Evolutionary conservation across 208 protist genomes (phyloP).

Genomic region (Leishmania amazonensis): DNA sequence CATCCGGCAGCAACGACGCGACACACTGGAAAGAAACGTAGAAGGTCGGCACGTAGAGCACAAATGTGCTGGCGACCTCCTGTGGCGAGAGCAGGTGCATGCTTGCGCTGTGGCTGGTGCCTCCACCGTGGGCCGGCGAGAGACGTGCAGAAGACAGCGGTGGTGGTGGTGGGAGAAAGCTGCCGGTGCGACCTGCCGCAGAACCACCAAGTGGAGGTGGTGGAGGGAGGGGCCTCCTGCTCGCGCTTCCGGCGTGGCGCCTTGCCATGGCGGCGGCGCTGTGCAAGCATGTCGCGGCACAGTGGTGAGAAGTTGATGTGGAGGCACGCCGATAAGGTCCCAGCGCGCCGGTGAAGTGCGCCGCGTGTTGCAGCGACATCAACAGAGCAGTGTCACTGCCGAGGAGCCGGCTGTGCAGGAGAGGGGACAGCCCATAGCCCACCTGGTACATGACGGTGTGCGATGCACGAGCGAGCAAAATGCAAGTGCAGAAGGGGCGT

Average conservation of each 20-base stretch:
- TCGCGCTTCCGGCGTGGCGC: background rate
- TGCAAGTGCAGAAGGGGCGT: background rate
- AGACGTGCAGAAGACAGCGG: slow-evolving; percentile 30
- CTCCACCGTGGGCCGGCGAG: slow-evolving; percentile 15
- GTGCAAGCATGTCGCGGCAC: background rate
- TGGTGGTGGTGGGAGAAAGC: slow-evolving; percentile 35
- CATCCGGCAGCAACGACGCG: slow-evolving; percentile 79
- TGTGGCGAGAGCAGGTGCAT: slow-evolving; percentile 63
- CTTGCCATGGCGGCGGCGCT: background rate
- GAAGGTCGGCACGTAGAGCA: slow-evolving; percentile 86
- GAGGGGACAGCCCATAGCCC: too few relatives aligned
- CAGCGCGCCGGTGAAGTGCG: background rate
- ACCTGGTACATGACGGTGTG: background rate
- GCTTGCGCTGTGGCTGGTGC: slow-evolving; percentile 16
- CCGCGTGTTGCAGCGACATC: background rate
- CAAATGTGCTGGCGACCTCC: slow-evolving; percentile 63
- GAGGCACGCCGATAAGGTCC: background rate
- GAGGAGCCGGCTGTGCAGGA: background rate
- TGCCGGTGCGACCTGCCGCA: background rate
- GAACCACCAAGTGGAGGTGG: slow-evolving; percentile 6
- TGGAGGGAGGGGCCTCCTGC: background rate
- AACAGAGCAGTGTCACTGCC: background rate
- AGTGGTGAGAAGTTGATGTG: background rate
- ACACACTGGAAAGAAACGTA: slow-evolving; percentile 74
- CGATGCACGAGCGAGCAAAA: background rate